Percentiles rank a stretch among this genome's conserved stretches.
phyloP scores from a whole-genome alignment of 75 land plant species.

The Cunninghamia lanceolata region DNA sequence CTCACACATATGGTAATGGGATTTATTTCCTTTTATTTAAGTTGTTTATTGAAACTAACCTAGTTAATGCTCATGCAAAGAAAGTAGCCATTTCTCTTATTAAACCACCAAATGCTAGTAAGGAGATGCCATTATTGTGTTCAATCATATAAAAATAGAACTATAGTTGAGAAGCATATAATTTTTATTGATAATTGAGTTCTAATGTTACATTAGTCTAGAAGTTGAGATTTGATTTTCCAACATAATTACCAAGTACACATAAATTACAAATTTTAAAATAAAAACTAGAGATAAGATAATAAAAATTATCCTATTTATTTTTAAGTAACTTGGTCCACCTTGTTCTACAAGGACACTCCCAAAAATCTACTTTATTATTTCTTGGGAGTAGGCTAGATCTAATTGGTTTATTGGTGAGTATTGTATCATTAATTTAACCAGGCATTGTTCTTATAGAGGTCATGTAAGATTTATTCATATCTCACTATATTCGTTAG shows the following conservation, averaged over 20 bases:
- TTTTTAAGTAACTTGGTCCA: not conserved
- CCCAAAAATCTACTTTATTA: not conserved
- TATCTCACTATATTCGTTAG: not conserved
- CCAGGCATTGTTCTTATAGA: not conserved
- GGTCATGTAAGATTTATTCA: too few relatives aligned
- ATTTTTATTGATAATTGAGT: too few relatives aligned
- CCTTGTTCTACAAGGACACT: not conserved
- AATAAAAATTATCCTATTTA: not conserved
- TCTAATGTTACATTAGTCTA: not conserved
- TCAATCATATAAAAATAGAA: too few relatives aligned
- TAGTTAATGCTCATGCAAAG: too few relatives aligned
- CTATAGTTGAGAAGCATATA: not conserved
- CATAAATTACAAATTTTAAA: not conserved
- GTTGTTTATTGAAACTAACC: not conserved
- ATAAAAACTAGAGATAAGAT: not conserved
- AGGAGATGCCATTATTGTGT: not conserved
- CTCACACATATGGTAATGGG: too few relatives aligned
- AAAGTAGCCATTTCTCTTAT: not conserved
- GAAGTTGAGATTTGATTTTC: not conserved
- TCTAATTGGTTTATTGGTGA: constrained; percentile 6
- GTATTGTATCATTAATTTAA: not conserved
- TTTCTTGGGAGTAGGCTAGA: not conserved
- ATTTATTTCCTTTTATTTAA: too few relatives aligned
- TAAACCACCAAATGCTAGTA: not conserved
- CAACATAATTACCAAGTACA: too few relatives aligned